Base-by-base conservation (phyloP, 495 filamentous ascomycete species). In the Lasiosphaeris hirsuta region DNA sequence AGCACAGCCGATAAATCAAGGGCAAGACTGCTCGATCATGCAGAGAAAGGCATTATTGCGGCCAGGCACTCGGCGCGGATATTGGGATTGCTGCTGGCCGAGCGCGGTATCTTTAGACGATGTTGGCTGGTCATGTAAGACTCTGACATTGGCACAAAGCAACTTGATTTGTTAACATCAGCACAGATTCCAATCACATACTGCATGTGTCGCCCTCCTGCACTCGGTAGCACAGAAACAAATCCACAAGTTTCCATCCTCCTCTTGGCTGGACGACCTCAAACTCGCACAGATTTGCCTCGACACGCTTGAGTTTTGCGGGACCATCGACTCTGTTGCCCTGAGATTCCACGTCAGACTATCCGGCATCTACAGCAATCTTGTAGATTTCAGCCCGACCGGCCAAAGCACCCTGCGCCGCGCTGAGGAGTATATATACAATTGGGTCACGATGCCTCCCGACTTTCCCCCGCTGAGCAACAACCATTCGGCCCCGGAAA, bases 51-150 rank as follows among this genome's bases (percentile, higher is more conserved):
- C 1, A 42, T 70, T 6, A 33, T 55, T 9, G 62, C 68, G 0
- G 69, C 68, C 10, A 60, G 56, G n/a, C 52, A 64, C 41, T 67
- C 69, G 0, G 61, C 69, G 0, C 51, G 60, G 1, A 69, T 70
- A 11, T 49, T 69, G 2, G 61, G 54, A 7, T 52, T 69, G 3
- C 56, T 72, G 10, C 54, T 64, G 8, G 53, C 30, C 10, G 63
- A 72, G 30, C 51, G 56, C 3, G 63, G 65, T 10, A 57, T 72
- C 18, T 65, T 72, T 43, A 62, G 61, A 46, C 53, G 69, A 2
- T 72, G 65, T 30, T 72, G 65, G 63, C 44, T 72, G n/a, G 63
- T 70, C 13, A 72, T 70, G 68, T 72, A 54, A 56, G 65, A 17
- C 41, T 10, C 41, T n/a, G 18, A 10, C 15, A 0, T 10, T 17